Conservation (phyloP, 2,329 filamentous ascomycete species). For the Lanzia echinophila region DNA sequence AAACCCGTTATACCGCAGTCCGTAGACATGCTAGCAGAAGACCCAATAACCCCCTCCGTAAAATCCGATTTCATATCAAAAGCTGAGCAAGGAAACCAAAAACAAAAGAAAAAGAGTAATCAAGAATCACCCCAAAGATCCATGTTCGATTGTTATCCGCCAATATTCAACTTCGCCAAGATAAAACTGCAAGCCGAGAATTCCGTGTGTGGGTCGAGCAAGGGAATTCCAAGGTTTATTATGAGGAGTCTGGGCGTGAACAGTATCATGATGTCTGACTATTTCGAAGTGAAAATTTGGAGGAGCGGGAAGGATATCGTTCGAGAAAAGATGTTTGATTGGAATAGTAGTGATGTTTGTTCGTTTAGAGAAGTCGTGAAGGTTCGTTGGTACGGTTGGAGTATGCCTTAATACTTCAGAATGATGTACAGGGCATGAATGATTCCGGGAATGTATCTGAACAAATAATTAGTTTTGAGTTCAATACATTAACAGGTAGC, state of each 20-base stretch:
- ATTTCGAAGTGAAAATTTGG: neutral
- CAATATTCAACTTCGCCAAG: neutral
- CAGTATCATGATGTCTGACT: neutral
- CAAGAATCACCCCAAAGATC: neutral
- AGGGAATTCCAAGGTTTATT: neutral
- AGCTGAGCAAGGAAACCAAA: neutral
- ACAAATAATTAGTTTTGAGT: neutral
- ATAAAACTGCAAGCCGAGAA: neutral
- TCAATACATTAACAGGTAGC: neutral
- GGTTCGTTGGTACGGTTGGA: neutral
- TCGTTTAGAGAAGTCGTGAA: neutral
- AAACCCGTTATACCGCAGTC: constrained; percentile 15
- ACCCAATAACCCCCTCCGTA: constrained; percentile 3
- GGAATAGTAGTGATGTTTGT: neutral
- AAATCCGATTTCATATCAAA: neutral
- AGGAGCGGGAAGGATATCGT: neutral
- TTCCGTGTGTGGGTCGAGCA: too few relatives aligned
- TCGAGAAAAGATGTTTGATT: neutral
- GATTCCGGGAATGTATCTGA: constrained; percentile 11
- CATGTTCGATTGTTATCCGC: neutral
- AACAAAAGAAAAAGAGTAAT: neutral
- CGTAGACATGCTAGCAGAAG: constrained; percentile 20
- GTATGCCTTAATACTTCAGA: constrained; percentile 64
- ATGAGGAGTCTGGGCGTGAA: neutral
- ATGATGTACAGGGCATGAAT: constrained; percentile 49